Evolutionary conservation across 805 yeast species (phyloP).

Genomic region (Ogataea thermomethanolica): DNA sequence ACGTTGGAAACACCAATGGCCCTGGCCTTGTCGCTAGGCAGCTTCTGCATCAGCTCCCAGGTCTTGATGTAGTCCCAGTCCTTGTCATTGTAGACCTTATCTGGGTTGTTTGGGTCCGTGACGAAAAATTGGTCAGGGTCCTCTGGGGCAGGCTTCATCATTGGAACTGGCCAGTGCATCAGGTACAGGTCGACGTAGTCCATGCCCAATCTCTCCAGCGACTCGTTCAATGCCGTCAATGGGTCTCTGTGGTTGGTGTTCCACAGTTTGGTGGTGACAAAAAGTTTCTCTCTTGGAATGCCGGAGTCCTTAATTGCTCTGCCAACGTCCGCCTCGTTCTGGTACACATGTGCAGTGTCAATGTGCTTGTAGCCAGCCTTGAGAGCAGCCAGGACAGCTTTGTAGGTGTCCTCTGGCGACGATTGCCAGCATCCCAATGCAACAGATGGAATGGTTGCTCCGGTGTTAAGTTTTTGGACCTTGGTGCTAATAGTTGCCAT

Average conservation of each 20-base stretch:
- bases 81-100: conserved; percentile 27
- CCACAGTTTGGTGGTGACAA: conserved; percentile 72
- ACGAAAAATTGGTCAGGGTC: conserved; percentile 29
- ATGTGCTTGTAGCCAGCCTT: conserved; percentile 68
- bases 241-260: conserved; percentile 48
- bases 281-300: conserved; percentile 60
- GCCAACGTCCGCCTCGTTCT: conserved; percentile 63
- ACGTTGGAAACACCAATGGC: conserved; percentile 80
- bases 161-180: conserved; percentile 79
- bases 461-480: conserved; percentile 13
- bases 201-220: conserved; percentile 59
- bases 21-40: conserved; percentile 48
- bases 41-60: conserved; percentile 59
- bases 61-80: conserved; percentile 48
- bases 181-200: conserved; percentile 78
- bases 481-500: conserved; percentile 11
- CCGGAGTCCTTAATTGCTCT: conserved; percentile 53
- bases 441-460: conserved; percentile 50
- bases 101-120: conserved; percentile 17
- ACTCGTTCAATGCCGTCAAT: conserved; percentile 49
- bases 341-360: conserved; percentile 66
- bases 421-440: conserved; percentile 78
- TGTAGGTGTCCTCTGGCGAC: conserved; percentile 47
- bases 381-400: conserved; percentile 55
- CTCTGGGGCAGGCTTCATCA: conserved; percentile 36